Base-by-base conservation (phyloP, 352 stramenopile species). In the Lagenidium sp. region DNA sequence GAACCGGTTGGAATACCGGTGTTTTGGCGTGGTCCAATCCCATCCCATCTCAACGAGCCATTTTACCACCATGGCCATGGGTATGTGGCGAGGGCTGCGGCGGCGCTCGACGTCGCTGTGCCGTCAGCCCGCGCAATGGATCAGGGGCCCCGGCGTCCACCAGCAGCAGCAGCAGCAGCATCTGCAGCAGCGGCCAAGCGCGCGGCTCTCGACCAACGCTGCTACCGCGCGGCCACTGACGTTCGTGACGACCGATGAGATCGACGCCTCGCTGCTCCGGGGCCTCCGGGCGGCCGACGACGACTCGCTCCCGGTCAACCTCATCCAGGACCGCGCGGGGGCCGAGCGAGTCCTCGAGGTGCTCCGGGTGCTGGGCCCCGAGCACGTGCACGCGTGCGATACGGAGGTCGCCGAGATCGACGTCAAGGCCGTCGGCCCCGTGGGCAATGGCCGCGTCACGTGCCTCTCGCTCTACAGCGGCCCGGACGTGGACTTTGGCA, bases 401-500 rank as follows among this genome's bases (percentile, higher is more conserved):
- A 99, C 96, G 5, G 96, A 99, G 65, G 95, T 98, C 16, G 95
- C 85, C 39, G 81, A 98, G 41, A 98, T 99, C 57, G 94, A 98
- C 66, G 44, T 99, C 32, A 96, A 95, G 40, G 69, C 72, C 15
- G 78, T 97, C 16, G 87, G 94, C 4, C 95, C 95, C 16, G 86
- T 99, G 13, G 95, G 95, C 15, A 98, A 99, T 58, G 97, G 97
- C 24, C 85, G 96, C 38, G 94, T 99, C 10, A 99, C 95, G 16
- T 99, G 96, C 67, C 54, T 98, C 8, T 98, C 95, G 24, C 82
- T 99, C 15, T 99, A 98, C 58, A 93, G 76, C 26, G 96, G 96
- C 22, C 84, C 85, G 8, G 79, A 98, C 40, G 92, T 98, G 60
- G 94, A 99, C 65, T 98, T 96, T 76, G 95, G 95, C 41, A 85